Evolutionary conservation across 148 eudicot species (phyloP), one percentile per base, ranked within the genome.

Genomic region (Pouteria glomerata): DNA sequence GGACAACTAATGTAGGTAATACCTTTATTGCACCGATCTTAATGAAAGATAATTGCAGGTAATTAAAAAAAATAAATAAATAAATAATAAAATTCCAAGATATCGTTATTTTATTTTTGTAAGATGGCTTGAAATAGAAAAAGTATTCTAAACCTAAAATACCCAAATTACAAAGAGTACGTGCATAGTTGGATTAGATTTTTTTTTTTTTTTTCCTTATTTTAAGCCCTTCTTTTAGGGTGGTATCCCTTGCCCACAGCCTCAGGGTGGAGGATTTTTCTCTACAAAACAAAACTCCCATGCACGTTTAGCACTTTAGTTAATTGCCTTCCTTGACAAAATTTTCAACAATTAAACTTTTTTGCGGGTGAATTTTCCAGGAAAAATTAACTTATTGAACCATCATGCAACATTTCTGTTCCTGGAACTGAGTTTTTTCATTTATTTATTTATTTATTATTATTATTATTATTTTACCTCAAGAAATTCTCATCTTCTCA

Each of bases 201-300:
- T n/a, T n/a, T n/a, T n/a, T n/a, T n/a, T n/a, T n/a, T 39, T 39
- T 5, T 39, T 48, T 10, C 14, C 70, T 66, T 41, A 55, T n/a
- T 29, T 74, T 56, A 51, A 19, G 13, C 44, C 77, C 23, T 8
- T 33, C 21, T 42, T 56, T 21, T 57, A 1, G 62, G 68, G 50
- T 44, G 68, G 50, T 44, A 48, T 53, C 31, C 30, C 52, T 45
- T 33, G 34, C 45, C 70, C 57, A 55, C 56, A 57, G 44, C 77
- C 77, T 42, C 70, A n/a, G 55, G 37, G 66, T 16, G 33, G 58
- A 74, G 41, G 47, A 6, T 57, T 74, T 48, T 68, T 30, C 66
- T 67, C 67, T 60, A 21, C 57, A 74, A 67, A 74, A 4, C 35
- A 21, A 33, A 68, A 23, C 12, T 21, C 44, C 8, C 8, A 3